Base-by-base conservation (phyloP, 495 filamentous ascomycete genomes). In the Aspergillus sclerotiicarbonarius region DNA sequence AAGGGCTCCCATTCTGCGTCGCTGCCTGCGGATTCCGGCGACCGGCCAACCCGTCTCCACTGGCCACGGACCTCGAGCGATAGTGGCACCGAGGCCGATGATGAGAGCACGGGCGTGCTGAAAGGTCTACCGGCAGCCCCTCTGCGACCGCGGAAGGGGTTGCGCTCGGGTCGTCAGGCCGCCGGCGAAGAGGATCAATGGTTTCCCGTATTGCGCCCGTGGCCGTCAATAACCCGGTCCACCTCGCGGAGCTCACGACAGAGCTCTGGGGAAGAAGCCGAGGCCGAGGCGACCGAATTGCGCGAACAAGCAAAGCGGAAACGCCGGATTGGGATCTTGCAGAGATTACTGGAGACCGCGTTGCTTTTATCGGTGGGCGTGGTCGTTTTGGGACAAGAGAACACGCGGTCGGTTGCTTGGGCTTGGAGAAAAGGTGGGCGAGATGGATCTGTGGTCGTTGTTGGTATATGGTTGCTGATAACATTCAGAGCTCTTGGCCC, bases 31-130 rank as follows among this genome's bases (percentile, higher is more conserved):
- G 68, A 67, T 50, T 52, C 62, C 51, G 63, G 60, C 58, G 67
- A 69, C 61, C 66, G 60, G 46, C 20, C 62, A 60, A 33, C 65
- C 59, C 32, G 62, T 60, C 44, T 51, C 51, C 53, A 65, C 57
- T 67, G 70, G 46, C 80, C 81, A n/a, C 77, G 80, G 6, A 81
- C 84, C 7, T 80, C 82, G 12, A 94, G 90, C 71, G 90, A 96
- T 53, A 94, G 90, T 66, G 91, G 92, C 47, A 95, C 91, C 10
- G 91, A 97, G 65, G 90, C 92, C 15, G 90, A 96, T 65, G 92
- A 96, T 76, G 91, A 96, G 67, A 82, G 80, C 46, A 83, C 79
- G 3, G 70, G 72, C 8, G 83, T 92, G 60, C 78, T 96, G 61
- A 90, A 87, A 66, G 89, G 91, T 5, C 70, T 96, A 31, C 92